Evolutionary conservation across 139 green algal genomes (phyloP).

Genomic region (Auxenochlorella pyrenoidosa): DNA sequence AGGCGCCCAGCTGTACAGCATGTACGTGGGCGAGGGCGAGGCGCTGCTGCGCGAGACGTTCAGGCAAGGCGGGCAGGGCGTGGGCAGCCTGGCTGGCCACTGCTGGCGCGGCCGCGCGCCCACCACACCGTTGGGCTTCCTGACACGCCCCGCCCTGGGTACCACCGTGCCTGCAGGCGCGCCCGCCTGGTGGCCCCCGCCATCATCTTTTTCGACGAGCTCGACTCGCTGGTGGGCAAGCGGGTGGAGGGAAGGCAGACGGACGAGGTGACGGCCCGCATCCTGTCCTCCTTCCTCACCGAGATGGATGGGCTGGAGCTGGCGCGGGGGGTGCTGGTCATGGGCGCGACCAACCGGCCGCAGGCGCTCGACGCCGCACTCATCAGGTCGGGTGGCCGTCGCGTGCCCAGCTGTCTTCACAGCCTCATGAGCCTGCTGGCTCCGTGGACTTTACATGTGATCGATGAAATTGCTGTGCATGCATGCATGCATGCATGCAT

Average conservation of each 20-base stretch:
- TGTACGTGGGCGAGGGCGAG: slow-evolving; percentile 93
- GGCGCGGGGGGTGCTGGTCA: slow-evolving; percentile 76
- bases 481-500: too few relatives aligned
- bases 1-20: slow-evolving; percentile 77
- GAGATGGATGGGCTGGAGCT: slow-evolving; percentile 88
- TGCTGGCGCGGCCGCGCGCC: too few relatives aligned
- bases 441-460: too few relatives aligned
- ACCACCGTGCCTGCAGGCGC: slow-evolving; percentile 1
- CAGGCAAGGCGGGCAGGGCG: neutral
- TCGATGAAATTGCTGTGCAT: too few relatives aligned
- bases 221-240: slow-evolving; percentile 75
- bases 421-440: too few relatives aligned
- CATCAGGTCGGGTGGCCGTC: slow-evolving; percentile 61
- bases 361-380: slow-evolving; percentile 79
- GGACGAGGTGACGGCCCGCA: slow-evolving; percentile 33
- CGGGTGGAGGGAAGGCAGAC: neutral
- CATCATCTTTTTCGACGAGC: slow-evolving; percentile 92
- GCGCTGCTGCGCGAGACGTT: slow-evolving; percentile 78
- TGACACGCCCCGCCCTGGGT: too few relatives aligned
- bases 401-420: too few relatives aligned
- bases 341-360: slow-evolving; percentile 87
- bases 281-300: slow-evolving; percentile 86
- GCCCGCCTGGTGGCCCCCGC: slow-evolving; percentile 76
- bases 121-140: too few relatives aligned
- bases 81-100: neutral